Evolutionary conservation across 805 yeast genomes (phyloP), one percentile per base, ranked within the genome.

Genomic region (Pichia exigua): DNA sequence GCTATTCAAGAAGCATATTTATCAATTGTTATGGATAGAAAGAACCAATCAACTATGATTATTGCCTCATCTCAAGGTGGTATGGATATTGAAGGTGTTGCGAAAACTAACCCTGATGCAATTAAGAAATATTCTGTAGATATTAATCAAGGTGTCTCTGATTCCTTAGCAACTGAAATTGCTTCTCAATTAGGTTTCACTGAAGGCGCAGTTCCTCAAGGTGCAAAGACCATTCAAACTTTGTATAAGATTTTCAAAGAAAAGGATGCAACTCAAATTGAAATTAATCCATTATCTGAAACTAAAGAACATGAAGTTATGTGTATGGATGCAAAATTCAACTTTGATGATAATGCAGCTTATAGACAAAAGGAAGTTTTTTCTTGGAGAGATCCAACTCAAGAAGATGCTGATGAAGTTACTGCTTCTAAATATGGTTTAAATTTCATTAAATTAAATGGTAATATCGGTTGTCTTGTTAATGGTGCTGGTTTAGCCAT

Each of bases 401-500:
- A 94, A 78, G 99, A 94, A 77, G 98, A 94, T 73, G 91, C 97
- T 48, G 94, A 92, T 73, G 99, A 92, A 75, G 89, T 89, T 61
- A 85, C 80, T 71, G 99, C 99, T 57, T 77, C 94, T 64, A 74
- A 88, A 71, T 85, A 82, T 66, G 94, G 90, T 64, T 81, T 94
- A 66, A 94, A 94, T 78, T 94, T 92, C 73, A 95, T 94, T 77
- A 94, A 94, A 77, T 83, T 94, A 68, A 95, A 92, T 68, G 99
- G 99, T 73, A 88, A 90, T 79, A 92, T 94, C 67, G 99, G 99
- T 64, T 92, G 97, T 78, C 79, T 94, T 57, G 99, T 94, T 70
- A 94, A 94, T 73, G 99, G 99, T 78, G 99, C 99, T 54, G 99
- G 99, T 73, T 81, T 94, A 69, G 99, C 99, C 65, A 94, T 94